Evolutionary conservation across 495 filamentous ascomycete species (phyloP), one percentile per base, ranked within the genome.

Genomic region (Aspergillus haitiensis): DNA sequence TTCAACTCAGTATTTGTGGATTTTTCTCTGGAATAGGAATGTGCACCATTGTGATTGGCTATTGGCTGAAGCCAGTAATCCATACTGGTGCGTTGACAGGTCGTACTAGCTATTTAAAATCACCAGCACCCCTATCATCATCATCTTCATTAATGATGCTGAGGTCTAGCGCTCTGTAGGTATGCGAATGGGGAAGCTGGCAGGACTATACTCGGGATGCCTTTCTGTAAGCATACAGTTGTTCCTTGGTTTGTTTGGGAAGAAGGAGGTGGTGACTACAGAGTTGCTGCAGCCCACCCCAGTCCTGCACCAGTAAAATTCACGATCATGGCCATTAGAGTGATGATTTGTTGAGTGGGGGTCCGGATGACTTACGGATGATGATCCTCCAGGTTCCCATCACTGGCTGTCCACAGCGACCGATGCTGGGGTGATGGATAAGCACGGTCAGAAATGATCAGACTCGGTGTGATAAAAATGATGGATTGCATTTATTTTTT

Each of bases 391-490:
- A 16, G 58, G 32, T 51, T 31, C 48, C 32, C 48, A 32, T 51
- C 33, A 18, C 53, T 12, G 6, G 3, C 27, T 35, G 21, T 27
- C 21, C 48, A 16, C 45, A 11, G 48, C 12, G 7, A 8, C 16
- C n/a, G 15, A 13, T 13, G 34, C 18, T 42, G 36, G 15, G 16
- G 36, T 15, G 13, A 18, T 31, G n/a, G 35, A 13, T 40, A 21
- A 54, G 44, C 44, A 21, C 12, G 16, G 35, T 32, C 15, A 34
- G 21, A 47, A 47, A 36, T 34, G 15, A 16, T 31, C 27, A 31
- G 21, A 47, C 13, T 53, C 49, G 56, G 49, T 59, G 56, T 59
- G 49, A 59, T 59, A 39, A 47, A 15, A 47, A 37, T 31, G 56
- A 39, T 50, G 11, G 49, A 33, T 42, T 59, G 56, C 56, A 58